Conservation (phyloP, 208 protist genomes). For the Trypanosoma scelopori region DNA sequence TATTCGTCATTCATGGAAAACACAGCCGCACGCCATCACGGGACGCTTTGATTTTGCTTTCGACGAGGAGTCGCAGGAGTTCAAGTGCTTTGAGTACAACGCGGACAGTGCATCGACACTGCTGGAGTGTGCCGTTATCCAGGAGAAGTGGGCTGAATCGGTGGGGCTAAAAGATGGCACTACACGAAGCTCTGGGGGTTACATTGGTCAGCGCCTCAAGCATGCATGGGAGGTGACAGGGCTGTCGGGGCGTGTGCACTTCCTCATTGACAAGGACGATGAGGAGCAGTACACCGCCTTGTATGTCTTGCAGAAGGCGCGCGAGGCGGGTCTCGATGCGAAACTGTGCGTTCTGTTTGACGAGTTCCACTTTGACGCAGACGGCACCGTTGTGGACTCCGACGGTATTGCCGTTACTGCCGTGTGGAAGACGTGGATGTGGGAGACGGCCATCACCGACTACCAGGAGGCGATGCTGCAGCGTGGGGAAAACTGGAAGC, state of each 20-base stretch:
- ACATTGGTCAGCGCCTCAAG: conserved; percentile 55
- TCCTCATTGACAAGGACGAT: conserved; percentile 83
- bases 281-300: conserved; percentile 89
- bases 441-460: conserved; percentile 85
- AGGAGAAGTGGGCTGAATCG: conserved; percentile 84
- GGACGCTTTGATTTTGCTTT: conserved; percentile 91
- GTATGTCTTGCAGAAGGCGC: conserved; percentile 72
- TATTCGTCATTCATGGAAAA: conserved; percentile 75
- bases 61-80: conserved; percentile 60
- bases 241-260: conserved; percentile 80
- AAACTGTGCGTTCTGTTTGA: conserved; percentile 90
- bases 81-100: conserved; percentile 94
- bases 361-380: conserved; percentile 83
- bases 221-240: conserved; percentile 63
- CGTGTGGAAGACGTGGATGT: conserved; percentile 93
- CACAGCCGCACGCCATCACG: conserved; percentile 72
- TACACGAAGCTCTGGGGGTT: conserved; percentile 60
- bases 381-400: conserved; percentile 67
- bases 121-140: conserved; percentile 85
- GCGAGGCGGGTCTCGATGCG: conserved; percentile 67
- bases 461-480: conserved; percentile 56
- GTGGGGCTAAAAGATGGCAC: conserved; percentile 56
- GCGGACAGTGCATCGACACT: conserved; percentile 89
- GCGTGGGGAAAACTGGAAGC: conserved; percentile 66
- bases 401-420: conserved; percentile 74